These are phyloP conservation scores for Rutstroemia sp. DNA, from an alignment of 2,329 filamentous ascomycete genomes.

Conservation along the genomic window DNA sequence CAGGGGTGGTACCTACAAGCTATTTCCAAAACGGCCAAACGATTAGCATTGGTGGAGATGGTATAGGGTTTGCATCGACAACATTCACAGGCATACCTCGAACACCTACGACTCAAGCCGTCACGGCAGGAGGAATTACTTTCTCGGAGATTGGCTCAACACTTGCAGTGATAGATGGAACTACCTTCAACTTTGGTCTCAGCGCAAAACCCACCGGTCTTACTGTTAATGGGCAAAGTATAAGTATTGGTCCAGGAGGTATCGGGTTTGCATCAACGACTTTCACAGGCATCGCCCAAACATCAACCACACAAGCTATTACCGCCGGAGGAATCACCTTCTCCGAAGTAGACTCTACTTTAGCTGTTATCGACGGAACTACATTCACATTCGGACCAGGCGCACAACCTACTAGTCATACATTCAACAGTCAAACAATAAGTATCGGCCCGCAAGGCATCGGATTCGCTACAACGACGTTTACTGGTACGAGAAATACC, in stretches of 20 bases:
- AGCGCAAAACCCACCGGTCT: conserved; percentile 15
- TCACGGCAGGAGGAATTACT: conserved; percentile 22
- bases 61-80: conserved; percentile 29
- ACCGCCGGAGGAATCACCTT: conserved; percentile 20
- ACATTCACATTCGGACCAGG: conserved; percentile 45
- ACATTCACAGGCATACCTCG: conserved; percentile 17
- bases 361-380: conserved; percentile 40
- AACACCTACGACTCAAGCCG: conserved; percentile 15
- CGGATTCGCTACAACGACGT: conserved; percentile 13
- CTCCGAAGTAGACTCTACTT: conserved; percentile 22
- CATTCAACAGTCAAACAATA: conserved; percentile 43
- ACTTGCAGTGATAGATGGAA: conserved; percentile 19
- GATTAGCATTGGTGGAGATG: conserved; percentile 43
- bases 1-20: conserved; percentile 36
- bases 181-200: conserved; percentile 21
- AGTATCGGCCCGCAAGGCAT: conserved; percentile 37
- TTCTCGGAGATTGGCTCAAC: conserved; percentile 19
- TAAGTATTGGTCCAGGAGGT: conserved; percentile 24
- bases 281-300: conserved; percentile 12
- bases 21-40: conserved; percentile 42
- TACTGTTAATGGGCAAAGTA: conserved; percentile 18
- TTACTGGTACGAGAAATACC: conserved; percentile 5
- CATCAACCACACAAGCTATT: background rate
- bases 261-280: conserved; percentile 23
- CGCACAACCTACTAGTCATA: conserved; percentile 35